A percentile compares a stretch with the other conserved stretches of the same genome.
phyloP scores from a whole-genome alignment of 2,329 filamentous ascomycete genomes.

The Diaporthe vexans region DNA sequence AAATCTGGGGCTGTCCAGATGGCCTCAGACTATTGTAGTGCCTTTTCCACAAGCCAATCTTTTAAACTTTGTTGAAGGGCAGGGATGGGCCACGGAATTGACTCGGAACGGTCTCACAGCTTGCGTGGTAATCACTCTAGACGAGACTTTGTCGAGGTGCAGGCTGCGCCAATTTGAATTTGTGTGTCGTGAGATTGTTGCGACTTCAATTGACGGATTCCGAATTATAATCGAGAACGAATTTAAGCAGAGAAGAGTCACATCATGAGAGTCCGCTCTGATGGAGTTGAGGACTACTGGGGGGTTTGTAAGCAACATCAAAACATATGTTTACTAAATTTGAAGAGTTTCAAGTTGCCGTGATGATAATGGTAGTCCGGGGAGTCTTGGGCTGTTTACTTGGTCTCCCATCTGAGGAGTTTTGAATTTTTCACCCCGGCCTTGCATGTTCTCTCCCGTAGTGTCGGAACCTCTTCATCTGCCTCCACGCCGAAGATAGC shows the following conservation, averaged over 20 bases:
- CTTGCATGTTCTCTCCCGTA: neutral
- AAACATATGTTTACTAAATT: neutral
- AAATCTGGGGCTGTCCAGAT: neutral
- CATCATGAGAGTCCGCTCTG: neutral
- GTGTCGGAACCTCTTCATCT: rapidly evolving
- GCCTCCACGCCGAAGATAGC: neutral
- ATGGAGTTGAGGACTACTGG: neutral
- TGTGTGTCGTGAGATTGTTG: neutral
- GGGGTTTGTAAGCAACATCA: neutral
- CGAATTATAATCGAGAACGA: neutral
- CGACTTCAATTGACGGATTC: neutral
- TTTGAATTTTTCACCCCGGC: too few species aligned
- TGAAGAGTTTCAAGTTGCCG: neutral
- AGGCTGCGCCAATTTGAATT: neutral
- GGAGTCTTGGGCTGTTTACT: neutral
- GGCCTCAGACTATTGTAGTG: neutral
- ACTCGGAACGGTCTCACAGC: neutral
- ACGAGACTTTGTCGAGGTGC: neutral
- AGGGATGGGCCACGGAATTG: neutral
- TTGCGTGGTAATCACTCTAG: neutral
- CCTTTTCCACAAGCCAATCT: neutral
- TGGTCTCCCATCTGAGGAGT: too few species aligned
- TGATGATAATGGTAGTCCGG: neutral
- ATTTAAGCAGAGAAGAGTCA: neutral
- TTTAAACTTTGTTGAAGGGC: neutral